Conservation (phyloP, 2,329 filamentous ascomycete genomes). For the Cladophialophora chaetospira region DNA sequence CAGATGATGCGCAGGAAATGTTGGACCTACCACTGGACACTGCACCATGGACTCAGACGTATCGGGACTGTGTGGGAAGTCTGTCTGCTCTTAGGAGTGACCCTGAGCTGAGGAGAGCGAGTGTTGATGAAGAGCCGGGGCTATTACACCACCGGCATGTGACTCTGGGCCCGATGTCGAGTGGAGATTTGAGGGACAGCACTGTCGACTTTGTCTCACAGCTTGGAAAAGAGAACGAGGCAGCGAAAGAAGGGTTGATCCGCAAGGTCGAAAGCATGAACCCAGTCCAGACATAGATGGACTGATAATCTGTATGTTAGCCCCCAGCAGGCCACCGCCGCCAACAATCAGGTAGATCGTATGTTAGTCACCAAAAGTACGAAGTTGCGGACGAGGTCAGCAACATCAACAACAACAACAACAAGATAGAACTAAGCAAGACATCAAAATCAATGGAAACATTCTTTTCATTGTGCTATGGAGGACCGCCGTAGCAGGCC, state of each 20-base stretch:
- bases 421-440: not conserved
- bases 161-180: not conserved
- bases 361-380: not conserved
- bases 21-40: not conserved
- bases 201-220: slow-evolving; percentile 20
- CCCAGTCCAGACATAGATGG: not conserved
- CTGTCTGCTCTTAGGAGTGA: slow-evolving; percentile 26
- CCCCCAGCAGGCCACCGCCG: not conserved
- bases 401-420: no score
- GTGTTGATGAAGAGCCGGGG: not conserved
- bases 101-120: slow-evolving; percentile 6
- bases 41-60: slow-evolving; percentile 20
- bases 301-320: not conserved
- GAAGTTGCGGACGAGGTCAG: no score
- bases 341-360: not conserved
- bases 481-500: not conserved
- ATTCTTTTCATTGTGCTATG: not conserved
- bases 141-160: slow-evolving; percentile 1
- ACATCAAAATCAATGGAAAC: not conserved
- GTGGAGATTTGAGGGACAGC: slow-evolving; percentile 16
- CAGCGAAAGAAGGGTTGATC: slow-evolving; percentile 17
- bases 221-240: slow-evolving; percentile 19
- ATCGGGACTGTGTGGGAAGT: slow-evolving; percentile 26
- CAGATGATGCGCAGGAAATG: not conserved
- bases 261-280: slow-evolving; percentile 19